Evolutionary conservation across 768 basidiomycete species (phyloP), one percentile per base, ranked within the genome.

Genomic region (Xanthoconium stramineum): DNA sequence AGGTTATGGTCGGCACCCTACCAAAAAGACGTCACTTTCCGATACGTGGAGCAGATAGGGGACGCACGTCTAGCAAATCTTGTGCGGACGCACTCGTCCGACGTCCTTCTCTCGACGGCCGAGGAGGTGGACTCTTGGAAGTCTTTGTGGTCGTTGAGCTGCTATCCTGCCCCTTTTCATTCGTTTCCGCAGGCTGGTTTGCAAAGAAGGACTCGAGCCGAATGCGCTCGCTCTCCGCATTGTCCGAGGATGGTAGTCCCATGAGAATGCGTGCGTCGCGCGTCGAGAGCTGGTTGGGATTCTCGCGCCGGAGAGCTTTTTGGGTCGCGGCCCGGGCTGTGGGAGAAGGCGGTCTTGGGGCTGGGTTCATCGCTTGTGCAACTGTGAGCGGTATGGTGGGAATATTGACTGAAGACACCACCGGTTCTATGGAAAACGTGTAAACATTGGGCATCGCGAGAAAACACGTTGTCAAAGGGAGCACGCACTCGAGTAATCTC

Each of bases 301-400:
- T 89, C 68, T 94, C 91, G 48, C 93, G 79, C 19, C 93, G 83
- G 47, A 91, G 76, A 0, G 94, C 91, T 42, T 86, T 85, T 70
- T 98, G 95, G 0, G 89, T 92, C 2, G 94, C 93, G 19, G 84
- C 92, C 15, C 93, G 85, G 14, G 89, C 87, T 0, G 83, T 79
- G 0, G 97, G 97, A 0, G 94, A 96, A 1, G 97, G 96, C 0
- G 97, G 97, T 13, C 96, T 83, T 9, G 95, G 95, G 1, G 91
- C 89, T 2, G 96, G 95, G 65, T 91, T 93, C 94, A 98, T 93
- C 3, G 94, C 85, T 74, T 98, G 94, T 0, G 97, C 97, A 13
- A 97, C 91, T 24, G 88, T 83, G 40, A 99, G 79, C 0, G 96
- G 93, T 59, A 98, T 98, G 1, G 96, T 98, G 1, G 94, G 92